Evolutionary conservation across 164 flowering plant species (phyloP), one percentile per base, ranked within the genome.

Genomic region (Liquidambar formosana): DNA sequence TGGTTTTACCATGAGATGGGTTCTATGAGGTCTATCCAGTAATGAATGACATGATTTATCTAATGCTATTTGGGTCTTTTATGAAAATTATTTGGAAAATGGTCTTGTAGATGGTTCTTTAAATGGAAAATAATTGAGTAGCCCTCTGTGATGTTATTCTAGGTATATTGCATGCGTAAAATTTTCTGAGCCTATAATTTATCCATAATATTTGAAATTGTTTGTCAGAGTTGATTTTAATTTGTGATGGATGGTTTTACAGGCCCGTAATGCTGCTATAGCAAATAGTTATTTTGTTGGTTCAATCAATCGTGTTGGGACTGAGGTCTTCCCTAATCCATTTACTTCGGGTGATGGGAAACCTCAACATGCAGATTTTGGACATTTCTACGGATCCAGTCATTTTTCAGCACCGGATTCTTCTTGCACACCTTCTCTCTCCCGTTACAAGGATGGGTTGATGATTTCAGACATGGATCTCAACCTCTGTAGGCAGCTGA

Each of bases 231-330:
- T n/a, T 8, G 26, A 33, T 57, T 41, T n/a, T 21, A 10, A 19
- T 41, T 53, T 43, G 12, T 63, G 41, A 46, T 49, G 51, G 21
- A 57, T 57, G 65, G 26, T 75, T 61, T 78, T 75, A 26, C 85
- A 93, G 98, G 98, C 99, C 1, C 92, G 97, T 15, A 96, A 96
- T 78, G 99, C 96, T 71, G 99, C 98, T 54, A 93, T 91, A 67
- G 91, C 95, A 61, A 96, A 90, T 64, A 91, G 95, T 76, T 96
- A 93, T 73, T 93, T 81, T 73, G 98, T 93, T 52, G 97, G 86
- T 8, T 86, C 99, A 28, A 96, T 96, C 58, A 96, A 96, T 69
- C 94, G 97, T n/a, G 93, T 93, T 43, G 98, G 99, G 26, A 93
- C 93, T 0, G 99, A 93, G 80, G 68, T 69, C 57, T 96, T 96